These are phyloP conservation scores for Leishmania turanica DNA, from an alignment of 208 protist species.

Conservation along the genomic window DNA sequence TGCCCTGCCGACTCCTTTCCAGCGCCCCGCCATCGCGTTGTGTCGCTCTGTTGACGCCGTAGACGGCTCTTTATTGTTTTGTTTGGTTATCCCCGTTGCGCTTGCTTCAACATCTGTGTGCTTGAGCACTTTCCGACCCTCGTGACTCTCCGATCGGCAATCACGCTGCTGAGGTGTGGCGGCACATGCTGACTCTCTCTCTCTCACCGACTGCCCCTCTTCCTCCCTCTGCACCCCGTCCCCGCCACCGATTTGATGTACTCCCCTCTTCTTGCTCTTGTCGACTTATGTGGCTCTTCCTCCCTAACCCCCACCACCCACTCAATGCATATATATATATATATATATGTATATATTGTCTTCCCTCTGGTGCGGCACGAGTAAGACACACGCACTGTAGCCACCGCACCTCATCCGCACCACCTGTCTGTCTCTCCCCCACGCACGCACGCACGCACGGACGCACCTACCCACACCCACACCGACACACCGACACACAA, in stretches of 20 bases:
- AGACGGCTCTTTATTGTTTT: background rate
- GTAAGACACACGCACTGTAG: background rate
- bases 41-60: background rate
- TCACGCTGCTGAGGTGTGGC: background rate
- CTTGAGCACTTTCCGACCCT: background rate
- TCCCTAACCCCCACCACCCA: background rate
- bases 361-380: no score
- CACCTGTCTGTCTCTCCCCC: background rate
- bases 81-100: background rate
- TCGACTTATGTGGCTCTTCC: background rate
- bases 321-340: no score
- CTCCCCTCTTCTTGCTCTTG: background rate
- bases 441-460: background rate
- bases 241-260: background rate
- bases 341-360: no score
- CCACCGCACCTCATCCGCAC: background rate
- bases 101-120: background rate
- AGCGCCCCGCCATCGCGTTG: background rate
- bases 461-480: no score
- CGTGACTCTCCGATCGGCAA: background rate
- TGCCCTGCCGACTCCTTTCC: background rate
- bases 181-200: background rate
- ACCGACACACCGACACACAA: no score
- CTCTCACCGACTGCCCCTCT: background rate
- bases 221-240: no score